These are phyloP conservation scores for Beta macrorhiza DNA, from an alignment of 179 eudicot genomes.

Conservation along the genomic window DNA sequence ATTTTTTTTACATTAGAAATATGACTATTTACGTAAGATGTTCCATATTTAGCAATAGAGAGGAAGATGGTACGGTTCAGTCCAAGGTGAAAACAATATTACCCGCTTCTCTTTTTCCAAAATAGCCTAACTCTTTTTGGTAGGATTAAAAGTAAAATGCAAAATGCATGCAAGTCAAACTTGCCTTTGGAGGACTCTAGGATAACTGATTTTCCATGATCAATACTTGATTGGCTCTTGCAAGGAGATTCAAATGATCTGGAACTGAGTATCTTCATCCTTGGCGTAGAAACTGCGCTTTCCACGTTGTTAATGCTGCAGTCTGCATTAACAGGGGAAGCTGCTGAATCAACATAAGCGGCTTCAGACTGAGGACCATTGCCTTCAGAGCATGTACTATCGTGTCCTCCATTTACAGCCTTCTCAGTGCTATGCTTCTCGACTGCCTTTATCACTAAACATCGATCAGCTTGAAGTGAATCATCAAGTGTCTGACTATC, in stretches of 20 bases:
- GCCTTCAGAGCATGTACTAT: constrained; percentile 14
- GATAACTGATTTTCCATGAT: constrained; percentile 22
- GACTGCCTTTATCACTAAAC: constrained; percentile 21
- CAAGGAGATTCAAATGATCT: constrained; percentile 16
- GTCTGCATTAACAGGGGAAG: constrained; percentile 16
- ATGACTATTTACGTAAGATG: no score
- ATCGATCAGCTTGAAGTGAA: constrained; percentile 26
- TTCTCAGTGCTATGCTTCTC: constrained; percentile 21
- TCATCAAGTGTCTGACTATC: constrained; percentile 29
- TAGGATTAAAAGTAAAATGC: neutral
- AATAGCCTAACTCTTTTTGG: neutral
- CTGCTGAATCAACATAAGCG: constrained; percentile 7
- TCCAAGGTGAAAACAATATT: no score
- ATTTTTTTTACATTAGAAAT: no score
- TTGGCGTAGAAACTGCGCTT: constrained; percentile 33
- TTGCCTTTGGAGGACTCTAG: constrained; percentile 34
- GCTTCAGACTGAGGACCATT: constrained; percentile 17
- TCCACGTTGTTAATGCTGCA: constrained; percentile 16
- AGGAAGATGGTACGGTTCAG: no score
- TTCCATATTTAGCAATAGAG: no score
- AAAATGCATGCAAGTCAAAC: constrained; percentile 16
- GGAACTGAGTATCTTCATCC: neutral
- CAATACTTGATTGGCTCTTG: constrained; percentile 28
- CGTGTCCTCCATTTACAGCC: constrained; percentile 16
- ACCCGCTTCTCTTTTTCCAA: no score